Evolutionary conservation across 805 yeast species (phyloP), one percentile per base, ranked within the genome.

Genomic region (Candida morakotiae): DNA sequence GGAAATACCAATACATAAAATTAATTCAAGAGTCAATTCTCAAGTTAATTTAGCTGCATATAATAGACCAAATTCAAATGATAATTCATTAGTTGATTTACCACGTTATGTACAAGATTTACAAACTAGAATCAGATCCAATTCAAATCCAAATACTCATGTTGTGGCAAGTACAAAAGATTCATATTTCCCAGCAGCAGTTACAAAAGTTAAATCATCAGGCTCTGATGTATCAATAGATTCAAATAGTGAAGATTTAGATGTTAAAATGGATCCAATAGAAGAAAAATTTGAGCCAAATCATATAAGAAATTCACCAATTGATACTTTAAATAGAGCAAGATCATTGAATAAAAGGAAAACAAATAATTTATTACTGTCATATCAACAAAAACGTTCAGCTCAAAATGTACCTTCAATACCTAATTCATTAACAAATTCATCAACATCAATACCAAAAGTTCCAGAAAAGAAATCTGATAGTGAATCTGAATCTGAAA

Each of bases 21-120:
- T 67, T 23, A 67, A 67, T 45, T 56, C 61, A 25, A 64, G 63
- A 44, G 67, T 65, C 34, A 65, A 67, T 44, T 62, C 69, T 10
- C 71, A 65, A 35, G 38, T 41, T 8, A 39, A 40, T 31, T 31
- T 39, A 37, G 52, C 56, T 11, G 52, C 47, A 36, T 34, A 42
- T 37, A 40, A 37, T 21, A 11, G 32, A 11, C 13, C 37, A 22
- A 21, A 47, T 2, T 48, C 52, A n/a, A 45, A 45, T 13, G 43
- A 40, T 24, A 43, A 35, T 22, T 45, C 51, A 2, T 37, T 46
- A 5, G 40, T 37, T 14, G 52, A 49, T 28, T 46, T 49, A 36
- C 51, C 53, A 16, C 45, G 40, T 37, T 42, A 39, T 45, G 21
- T 36, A 3, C 27, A 27, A 36, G 8, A 35, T 32, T 15, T 35